These are phyloP conservation scores for Vitis hybrid DNA, from an alignment of 177 flowering plant species.

Conservation along the genomic window DNA sequence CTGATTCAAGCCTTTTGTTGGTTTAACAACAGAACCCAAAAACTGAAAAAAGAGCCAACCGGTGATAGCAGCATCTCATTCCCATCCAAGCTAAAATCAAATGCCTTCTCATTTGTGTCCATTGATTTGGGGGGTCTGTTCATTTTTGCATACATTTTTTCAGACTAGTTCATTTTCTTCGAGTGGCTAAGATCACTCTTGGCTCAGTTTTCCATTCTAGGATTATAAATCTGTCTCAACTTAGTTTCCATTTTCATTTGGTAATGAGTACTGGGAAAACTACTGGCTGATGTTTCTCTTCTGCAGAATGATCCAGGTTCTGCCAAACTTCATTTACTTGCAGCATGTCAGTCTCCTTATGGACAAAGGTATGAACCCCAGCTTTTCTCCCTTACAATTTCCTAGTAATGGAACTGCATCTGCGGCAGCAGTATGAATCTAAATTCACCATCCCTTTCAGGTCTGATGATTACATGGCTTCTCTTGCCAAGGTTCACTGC, in stretches of 20 bases:
- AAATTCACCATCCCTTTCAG: slow-evolving; percentile 30
- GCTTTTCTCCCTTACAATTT: neutral
- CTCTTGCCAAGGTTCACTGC: slow-evolving; percentile 85
- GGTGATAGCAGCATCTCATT: too few relatives aligned
- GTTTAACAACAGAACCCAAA: too few relatives aligned
- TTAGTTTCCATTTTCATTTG: too few relatives aligned
- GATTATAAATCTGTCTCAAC: too few relatives aligned
- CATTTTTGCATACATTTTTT: too few relatives aligned
- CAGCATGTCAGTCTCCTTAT: slow-evolving; percentile 71
- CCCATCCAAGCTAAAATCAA: too few relatives aligned
- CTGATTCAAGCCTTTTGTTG: too few relatives aligned
- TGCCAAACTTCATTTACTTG: slow-evolving; percentile 62
- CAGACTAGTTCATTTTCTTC: too few relatives aligned
- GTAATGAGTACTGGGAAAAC: neutral
- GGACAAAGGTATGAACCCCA: slow-evolving; percentile 51
- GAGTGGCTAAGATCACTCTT: rapidly evolving
- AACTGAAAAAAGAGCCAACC: too few relatives aligned
- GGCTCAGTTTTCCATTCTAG: too few relatives aligned
- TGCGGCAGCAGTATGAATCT: neutral
- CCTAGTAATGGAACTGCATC: neutral
- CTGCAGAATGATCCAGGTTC: slow-evolving; percentile 52
- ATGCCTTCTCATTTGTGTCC: too few relatives aligned
- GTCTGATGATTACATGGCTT: slow-evolving; percentile 87
- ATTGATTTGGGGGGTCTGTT: too few relatives aligned
- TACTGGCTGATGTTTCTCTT: neutral